Evolutionary conservation across 139 green algal species (phyloP).

Genomic region (Yamagishiella unicocca): DNA sequence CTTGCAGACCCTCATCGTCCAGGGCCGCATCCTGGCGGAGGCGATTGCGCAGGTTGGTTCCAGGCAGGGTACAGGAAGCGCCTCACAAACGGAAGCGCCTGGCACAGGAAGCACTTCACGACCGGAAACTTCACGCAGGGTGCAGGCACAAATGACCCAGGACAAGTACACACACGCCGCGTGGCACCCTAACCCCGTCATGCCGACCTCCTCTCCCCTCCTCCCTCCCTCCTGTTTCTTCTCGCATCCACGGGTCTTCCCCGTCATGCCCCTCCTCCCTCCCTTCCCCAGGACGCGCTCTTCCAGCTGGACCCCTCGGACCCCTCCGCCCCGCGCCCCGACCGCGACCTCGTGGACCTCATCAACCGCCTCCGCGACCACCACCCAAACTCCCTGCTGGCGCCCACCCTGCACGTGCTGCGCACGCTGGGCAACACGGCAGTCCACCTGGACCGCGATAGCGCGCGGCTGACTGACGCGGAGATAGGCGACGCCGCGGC

Average conservation of each 20-base stretch:
- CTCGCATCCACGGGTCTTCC: neutral
- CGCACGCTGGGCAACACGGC: conserved; percentile 41
- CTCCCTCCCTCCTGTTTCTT: neutral
- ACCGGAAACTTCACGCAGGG: too few species aligned
- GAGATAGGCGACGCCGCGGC: conserved; percentile 44
- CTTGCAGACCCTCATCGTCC: conserved; percentile 39
- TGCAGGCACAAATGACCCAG: neutral
- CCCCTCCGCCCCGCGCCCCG: conserved; percentile 17
- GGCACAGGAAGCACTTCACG: too few species aligned
- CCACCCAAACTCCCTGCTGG: conserved; percentile 17
- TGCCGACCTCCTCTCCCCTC: neutral
- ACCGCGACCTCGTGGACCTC: conserved; percentile 40
- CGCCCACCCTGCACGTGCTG: conserved; percentile 39
- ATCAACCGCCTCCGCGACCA: conserved; percentile 31
- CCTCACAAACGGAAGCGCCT: too few species aligned
- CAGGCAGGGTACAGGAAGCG: neutral
- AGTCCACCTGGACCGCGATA: conserved; percentile 33
- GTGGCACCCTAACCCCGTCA: neutral
- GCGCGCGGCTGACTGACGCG: conserved; percentile 18
- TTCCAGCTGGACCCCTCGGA: conserved; percentile 39
- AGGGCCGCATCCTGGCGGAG: conserved; percentile 39
- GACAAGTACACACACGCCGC: neutral
- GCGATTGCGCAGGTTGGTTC: conserved; percentile 31
- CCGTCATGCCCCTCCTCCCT: neutral
- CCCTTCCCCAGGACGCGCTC: conserved; percentile 25